Conservation (phyloP, 1,139 yeast species). For the Pichia sp. region DNA sequence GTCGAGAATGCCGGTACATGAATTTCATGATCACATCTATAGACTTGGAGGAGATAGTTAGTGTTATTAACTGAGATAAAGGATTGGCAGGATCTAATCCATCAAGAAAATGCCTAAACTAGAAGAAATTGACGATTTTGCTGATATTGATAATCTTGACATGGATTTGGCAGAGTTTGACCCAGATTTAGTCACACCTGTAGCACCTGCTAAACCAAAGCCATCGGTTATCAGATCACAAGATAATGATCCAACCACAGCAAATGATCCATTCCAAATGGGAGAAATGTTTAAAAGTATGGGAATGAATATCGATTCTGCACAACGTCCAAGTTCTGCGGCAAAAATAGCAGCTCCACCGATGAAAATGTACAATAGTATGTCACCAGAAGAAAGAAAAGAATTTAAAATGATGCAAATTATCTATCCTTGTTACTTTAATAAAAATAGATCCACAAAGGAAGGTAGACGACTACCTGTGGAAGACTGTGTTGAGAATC, state of each 20-base stretch:
- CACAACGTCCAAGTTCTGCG: background rate
- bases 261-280: constrained; percentile 25
- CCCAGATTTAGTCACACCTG: constrained; percentile 58
- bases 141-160: constrained; percentile 85
- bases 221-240: constrained; percentile 60
- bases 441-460: constrained; percentile 60
- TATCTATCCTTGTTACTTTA: constrained; percentile 90
- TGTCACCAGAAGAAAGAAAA: constrained; percentile 38
- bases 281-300: constrained; percentile 18
- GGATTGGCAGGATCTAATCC: background rate
- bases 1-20: too few species aligned
- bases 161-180: constrained; percentile 91
- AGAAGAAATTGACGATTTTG: constrained; percentile 76
- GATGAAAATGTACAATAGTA: constrained; percentile 9
- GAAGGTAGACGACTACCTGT: constrained; percentile 78
- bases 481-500: constrained; percentile 70
- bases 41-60: too few species aligned
- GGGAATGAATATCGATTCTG: constrained; percentile 11
- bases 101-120: constrained; percentile 48
- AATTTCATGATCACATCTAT: too few species aligned
- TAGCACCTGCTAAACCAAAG: constrained; percentile 56
- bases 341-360: constrained; percentile 1
- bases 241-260: constrained; percentile 33
- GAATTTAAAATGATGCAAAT: constrained; percentile 63
- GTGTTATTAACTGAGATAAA: too few species aligned